Conservation (phyloP, 2,329 filamentous ascomycete genomes). For the Metarhizium guizhouense region DNA sequence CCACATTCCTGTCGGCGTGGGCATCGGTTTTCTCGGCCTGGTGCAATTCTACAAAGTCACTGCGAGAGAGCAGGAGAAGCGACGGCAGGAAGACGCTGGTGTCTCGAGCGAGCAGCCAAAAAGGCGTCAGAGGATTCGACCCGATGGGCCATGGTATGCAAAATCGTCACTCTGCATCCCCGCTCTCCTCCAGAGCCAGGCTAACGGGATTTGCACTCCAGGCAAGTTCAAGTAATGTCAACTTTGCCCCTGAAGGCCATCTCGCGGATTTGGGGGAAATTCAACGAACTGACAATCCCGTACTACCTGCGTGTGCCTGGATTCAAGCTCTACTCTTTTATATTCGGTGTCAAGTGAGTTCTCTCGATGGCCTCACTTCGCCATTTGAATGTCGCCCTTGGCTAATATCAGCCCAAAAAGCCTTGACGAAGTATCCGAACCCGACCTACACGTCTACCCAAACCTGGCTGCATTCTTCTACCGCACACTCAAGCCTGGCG, state of each 20-base stretch:
- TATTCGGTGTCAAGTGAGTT: conserved; percentile 74
- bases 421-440: conserved; percentile 77
- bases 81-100: conserved; percentile 33
- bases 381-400: not conserved
- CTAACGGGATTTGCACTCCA: conserved; percentile 14
- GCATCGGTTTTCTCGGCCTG: conserved; percentile 74
- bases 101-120: conserved; percentile 35
- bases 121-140: conserved; percentile 56
- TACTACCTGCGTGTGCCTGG: conserved; percentile 82
- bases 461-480: conserved; percentile 98
- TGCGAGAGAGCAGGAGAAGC: conserved; percentile 42
- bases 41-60: conserved; percentile 76
- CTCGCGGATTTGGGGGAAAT: conserved; percentile 79
- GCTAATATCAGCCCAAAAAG: conserved; percentile 25
- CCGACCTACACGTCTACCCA: conserved; percentile 80
- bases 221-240: conserved; percentile 89
- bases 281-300: conserved; percentile 83
- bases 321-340: conserved; percentile 82
- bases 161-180: not conserved
- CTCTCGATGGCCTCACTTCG: not conserved
- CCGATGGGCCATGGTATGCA: conserved; percentile 71
- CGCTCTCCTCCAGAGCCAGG: not conserved
- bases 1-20: conserved; percentile 78
- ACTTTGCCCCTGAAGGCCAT: conserved; percentile 85
- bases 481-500: conserved; percentile 81